Evolutionary conservation across 2,329 filamentous ascomycete genomes (phyloP).

Genomic region (Beauveria australis): DNA sequence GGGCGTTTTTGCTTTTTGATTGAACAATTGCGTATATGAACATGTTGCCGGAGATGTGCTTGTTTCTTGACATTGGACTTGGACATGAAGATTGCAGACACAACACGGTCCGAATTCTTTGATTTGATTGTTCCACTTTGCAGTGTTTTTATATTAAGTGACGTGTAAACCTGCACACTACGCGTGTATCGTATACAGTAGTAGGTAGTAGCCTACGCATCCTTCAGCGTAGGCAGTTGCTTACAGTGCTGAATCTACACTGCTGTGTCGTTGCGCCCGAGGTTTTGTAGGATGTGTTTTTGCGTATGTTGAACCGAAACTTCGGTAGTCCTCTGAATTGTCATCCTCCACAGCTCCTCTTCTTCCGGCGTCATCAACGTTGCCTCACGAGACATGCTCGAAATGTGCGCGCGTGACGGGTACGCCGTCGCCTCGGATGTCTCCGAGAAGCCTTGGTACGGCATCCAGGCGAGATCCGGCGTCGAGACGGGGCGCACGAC

Average conservation of each 20-base stretch:
- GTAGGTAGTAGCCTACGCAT: too few relatives aligned
- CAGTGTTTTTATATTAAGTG: neutral
- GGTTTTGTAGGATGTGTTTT: neutral
- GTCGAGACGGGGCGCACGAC: neutral
- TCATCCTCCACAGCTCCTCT: neutral
- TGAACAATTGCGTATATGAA: neutral
- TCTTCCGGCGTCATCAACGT: neutral
- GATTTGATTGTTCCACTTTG: neutral
- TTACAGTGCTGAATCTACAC: too few relatives aligned
- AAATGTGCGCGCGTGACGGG: neutral
- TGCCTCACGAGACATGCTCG: neutral
- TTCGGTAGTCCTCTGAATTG: neutral
- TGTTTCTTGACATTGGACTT: neutral
- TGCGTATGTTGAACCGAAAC: neutral
- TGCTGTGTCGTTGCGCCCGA: too few relatives aligned
- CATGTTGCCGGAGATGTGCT: neutral
- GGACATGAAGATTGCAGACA: neutral
- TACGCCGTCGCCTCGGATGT: neutral
- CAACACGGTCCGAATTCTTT: neutral
- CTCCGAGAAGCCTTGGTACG: neutral
- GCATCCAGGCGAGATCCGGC: neutral
- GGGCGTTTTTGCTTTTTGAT: conserved; percentile 1
- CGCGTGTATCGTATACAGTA: neutral
- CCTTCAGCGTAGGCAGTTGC: too few relatives aligned
- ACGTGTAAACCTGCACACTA: neutral